Conservation (phyloP, 306 rosid genomes). For the Pyrus pyrifolia region DNA sequence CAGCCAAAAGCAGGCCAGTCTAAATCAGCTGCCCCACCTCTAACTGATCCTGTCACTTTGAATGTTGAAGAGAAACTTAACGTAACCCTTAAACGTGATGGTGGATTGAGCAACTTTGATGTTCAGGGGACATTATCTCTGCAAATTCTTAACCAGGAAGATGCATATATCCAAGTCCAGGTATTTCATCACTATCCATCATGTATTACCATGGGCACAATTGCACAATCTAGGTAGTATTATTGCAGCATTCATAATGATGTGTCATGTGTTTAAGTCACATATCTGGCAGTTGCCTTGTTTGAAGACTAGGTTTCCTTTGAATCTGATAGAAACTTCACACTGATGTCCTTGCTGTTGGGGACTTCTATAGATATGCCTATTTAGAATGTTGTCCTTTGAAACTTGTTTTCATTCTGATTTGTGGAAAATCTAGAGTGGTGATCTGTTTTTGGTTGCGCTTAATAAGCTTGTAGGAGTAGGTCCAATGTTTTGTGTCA, state of each 20-base stretch:
- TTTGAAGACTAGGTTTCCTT: neutral
- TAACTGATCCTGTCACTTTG: slow-evolving; percentile 85
- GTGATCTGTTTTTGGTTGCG: neutral
- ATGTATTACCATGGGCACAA: neutral
- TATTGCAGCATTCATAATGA: neutral
- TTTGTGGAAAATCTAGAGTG: neutral
- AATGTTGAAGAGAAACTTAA: slow-evolving; percentile 89
- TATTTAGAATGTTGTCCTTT: neutral
- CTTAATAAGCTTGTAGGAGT: neutral
- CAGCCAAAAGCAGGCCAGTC: slow-evolving; percentile 68
- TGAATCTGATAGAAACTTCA: neutral
- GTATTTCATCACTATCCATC: slow-evolving; percentile 20
- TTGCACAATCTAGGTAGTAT: neutral
- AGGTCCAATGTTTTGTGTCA: slow-evolving; percentile 7
- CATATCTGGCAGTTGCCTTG: neutral
- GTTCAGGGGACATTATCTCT: slow-evolving; percentile 85
- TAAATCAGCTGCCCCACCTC: slow-evolving; percentile 63
- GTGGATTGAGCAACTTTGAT: slow-evolving; percentile 89
- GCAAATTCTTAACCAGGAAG: slow-evolving; percentile 88
- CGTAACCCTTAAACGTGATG: slow-evolving; percentile 85
- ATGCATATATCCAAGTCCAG: slow-evolving; percentile 86
- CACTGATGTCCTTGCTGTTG: neutral
- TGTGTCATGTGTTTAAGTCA: neutral
- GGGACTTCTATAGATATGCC: neutral
- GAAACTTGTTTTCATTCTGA: neutral